These are phyloP conservation scores for Tetratostichococcus sp. DNA, from an alignment of 139 green algal genomes.

Conservation along the genomic window DNA sequence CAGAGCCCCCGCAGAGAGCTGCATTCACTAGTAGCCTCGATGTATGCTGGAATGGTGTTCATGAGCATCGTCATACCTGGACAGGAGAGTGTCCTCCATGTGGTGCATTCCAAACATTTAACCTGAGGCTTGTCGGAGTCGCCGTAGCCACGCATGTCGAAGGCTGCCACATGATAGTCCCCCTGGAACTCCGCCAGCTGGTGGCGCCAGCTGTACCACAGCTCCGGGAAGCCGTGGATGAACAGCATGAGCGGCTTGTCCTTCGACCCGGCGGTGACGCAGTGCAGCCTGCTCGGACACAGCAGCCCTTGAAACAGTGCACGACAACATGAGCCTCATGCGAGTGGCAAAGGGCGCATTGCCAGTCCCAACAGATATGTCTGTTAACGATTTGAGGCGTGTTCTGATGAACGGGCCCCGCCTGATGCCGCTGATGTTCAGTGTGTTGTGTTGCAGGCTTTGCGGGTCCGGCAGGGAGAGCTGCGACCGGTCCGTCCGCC, in stretches of 20 bases:
- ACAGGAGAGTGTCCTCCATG: too few species aligned
- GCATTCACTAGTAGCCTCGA: too few species aligned
- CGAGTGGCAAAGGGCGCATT: too few species aligned
- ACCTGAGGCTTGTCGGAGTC: slow-evolving; percentile 26
- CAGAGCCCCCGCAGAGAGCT: too few species aligned
- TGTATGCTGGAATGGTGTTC: too few species aligned
- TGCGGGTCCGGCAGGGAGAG: background rate
- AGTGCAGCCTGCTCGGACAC: slow-evolving; percentile 33
- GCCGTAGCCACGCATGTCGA: slow-evolving; percentile 46
- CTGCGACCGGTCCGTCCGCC: background rate
- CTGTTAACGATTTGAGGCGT: too few species aligned
- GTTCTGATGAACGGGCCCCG: background rate
- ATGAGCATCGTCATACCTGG: too few species aligned
- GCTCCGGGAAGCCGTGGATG: slow-evolving; percentile 21
- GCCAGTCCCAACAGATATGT: too few species aligned
- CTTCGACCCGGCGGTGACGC: slow-evolving; percentile 15
- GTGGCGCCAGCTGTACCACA: slow-evolving; percentile 41
- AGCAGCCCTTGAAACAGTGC: too few species aligned
- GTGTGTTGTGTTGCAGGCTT: background rate
- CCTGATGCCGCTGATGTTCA: background rate
- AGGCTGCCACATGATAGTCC: slow-evolving; percentile 38
- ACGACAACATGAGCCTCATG: too few species aligned
- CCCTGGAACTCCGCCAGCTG: slow-evolving; percentile 21
- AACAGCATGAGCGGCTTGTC: slow-evolving; percentile 40
- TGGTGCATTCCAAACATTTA: too few species aligned